Percentiles rank a stretch among this genome's conserved stretches.
Conservation (phyloP, 2,329 filamentous ascomycete species). For the Sclerotinia trifoliorum region DNA sequence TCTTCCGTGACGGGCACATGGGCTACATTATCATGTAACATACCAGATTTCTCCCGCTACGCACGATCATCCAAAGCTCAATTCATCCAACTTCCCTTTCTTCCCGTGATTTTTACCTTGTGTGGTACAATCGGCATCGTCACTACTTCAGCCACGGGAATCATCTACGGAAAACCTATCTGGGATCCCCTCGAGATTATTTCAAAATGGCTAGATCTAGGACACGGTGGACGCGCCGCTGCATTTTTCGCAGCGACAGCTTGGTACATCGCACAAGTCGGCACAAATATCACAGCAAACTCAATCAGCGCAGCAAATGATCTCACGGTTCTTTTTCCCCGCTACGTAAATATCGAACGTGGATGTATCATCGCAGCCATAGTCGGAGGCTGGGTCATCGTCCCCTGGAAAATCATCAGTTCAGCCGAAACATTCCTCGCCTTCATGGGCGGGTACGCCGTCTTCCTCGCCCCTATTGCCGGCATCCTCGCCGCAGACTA, state of each 20-base stretch:
- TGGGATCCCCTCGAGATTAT: constrained; percentile 52
- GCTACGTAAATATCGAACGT: constrained; percentile 55
- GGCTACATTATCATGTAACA: constrained; percentile 41
- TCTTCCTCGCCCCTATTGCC: constrained; percentile 61
- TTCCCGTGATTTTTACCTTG: constrained; percentile 37
- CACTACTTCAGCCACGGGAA: constrained; percentile 53
- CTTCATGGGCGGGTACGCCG: constrained; percentile 65
- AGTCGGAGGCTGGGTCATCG: constrained; percentile 56
- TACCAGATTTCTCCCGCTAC: constrained; percentile 41
- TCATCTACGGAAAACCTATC: constrained; percentile 51
- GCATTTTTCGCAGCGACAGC: constrained; percentile 52
- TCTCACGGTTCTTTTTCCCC: constrained; percentile 53
- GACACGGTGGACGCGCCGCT: constrained; percentile 45
- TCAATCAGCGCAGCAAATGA: constrained; percentile 56
- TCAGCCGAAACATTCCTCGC: constrained; percentile 58
- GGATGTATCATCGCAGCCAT: constrained; percentile 56
- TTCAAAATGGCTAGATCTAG: constrained; percentile 45
- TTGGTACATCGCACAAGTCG: constrained; percentile 55
- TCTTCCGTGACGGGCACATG: constrained; percentile 38
- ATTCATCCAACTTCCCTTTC: constrained; percentile 44
- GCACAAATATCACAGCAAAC: constrained; percentile 58
- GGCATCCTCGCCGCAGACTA: constrained; percentile 58
- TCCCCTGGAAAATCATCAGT: constrained; percentile 64
- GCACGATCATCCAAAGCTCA: constrained; percentile 35
- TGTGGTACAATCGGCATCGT: constrained; percentile 53